phyloP scores from a whole-genome alignment of 73 alveolate species.

The Uronychia setigera region DNA sequence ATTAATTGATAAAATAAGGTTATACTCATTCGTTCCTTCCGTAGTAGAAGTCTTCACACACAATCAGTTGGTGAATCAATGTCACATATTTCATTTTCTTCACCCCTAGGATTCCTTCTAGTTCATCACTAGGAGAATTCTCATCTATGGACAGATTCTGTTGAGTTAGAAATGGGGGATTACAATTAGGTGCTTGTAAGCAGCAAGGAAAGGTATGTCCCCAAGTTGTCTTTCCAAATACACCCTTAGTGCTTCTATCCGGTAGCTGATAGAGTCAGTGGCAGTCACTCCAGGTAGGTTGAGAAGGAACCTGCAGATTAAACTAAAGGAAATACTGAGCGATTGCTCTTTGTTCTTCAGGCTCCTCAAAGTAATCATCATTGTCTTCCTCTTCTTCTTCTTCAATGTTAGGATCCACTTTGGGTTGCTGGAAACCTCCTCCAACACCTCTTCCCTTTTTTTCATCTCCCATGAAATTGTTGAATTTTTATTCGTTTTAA shows the following conservation, averaged over 20 bases:
- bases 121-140: slow-evolving; percentile 8
- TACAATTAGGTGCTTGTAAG: slow-evolving; percentile 51
- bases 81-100: slow-evolving; percentile 65
- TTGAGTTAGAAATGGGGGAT: background rate
- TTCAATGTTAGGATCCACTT: background rate
- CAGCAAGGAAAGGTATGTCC: slow-evolving; percentile 67
- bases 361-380: slow-evolving; percentile 31
- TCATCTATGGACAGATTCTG: background rate
- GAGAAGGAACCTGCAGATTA: slow-evolving; percentile 37
- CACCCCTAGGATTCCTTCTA: slow-evolving; percentile 50
- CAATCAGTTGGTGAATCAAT: slow-evolving; percentile 81
- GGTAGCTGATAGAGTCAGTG: slow-evolving; percentile 76
- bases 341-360: slow-evolving; percentile 43
- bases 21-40: background rate
- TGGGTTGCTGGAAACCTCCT: slow-evolving; percentile 34
- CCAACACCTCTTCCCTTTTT: slow-evolving; percentile 1
- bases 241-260: slow-evolving; percentile 87
- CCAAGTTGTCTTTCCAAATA: slow-evolving; percentile 80
- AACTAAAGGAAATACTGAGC: background rate
- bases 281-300: slow-evolving; percentile 81
- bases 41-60: slow-evolving; percentile 87
- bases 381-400: slow-evolving; percentile 61
- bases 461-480: slow-evolving; percentile 22
- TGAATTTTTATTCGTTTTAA: background rate
- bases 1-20: background rate